phyloP scores from a whole-genome alignment of 179 eudicot species.

The Silene vulgaris region DNA sequence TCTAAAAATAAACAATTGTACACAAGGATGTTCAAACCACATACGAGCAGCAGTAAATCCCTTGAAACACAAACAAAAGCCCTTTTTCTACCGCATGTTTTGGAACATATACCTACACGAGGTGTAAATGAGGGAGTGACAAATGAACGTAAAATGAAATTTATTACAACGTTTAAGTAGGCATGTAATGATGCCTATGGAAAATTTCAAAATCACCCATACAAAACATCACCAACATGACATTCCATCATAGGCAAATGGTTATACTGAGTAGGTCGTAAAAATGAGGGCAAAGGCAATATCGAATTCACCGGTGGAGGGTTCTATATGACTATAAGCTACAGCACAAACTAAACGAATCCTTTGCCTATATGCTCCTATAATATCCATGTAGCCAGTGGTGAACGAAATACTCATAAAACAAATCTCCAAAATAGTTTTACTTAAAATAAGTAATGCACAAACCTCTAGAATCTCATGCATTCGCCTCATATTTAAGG shows the following conservation, averaged over 20 bases:
- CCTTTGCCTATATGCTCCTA: background rate
- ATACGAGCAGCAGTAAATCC: background rate
- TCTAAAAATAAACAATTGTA: background rate
- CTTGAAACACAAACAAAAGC: too few relatives aligned
- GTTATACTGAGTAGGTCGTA: background rate
- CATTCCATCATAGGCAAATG: slow-evolving; percentile 6
- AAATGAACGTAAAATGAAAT: background rate
- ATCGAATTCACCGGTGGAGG: background rate
- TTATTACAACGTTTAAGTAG: background rate
- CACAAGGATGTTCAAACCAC: background rate
- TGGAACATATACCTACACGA: background rate
- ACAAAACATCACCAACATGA: background rate
- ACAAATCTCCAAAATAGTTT: background rate
- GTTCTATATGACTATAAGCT: background rate
- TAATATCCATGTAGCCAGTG: background rate
- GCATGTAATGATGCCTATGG: background rate
- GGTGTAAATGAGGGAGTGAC: background rate
- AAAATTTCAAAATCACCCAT: background rate
- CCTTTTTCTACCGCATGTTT: background rate
- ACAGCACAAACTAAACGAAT: background rate
- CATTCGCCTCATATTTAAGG: slow-evolving; percentile 84
- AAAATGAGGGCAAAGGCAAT: background rate
- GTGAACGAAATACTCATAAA: background rate
- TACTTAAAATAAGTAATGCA: slow-evolving; percentile 15
- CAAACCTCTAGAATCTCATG: slow-evolving; percentile 91